Base-by-base conservation (phyloP, 805 yeast species). In the Hanseniaspora taiwanica region DNA sequence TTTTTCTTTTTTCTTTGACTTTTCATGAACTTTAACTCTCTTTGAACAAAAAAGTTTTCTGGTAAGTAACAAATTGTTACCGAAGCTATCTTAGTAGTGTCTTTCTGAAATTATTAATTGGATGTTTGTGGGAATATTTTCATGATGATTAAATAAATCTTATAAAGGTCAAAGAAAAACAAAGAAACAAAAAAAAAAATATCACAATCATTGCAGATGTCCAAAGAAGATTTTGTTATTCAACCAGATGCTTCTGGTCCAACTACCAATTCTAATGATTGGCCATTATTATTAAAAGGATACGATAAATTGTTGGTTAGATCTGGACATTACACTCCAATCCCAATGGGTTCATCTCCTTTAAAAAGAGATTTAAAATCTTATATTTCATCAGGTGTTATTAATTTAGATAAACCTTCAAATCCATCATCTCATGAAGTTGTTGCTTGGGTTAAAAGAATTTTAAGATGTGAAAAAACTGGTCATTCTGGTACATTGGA, bases 401-500 rank as follows among this genome's bases (percentile, higher is more conserved):
- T 91, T 60, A 91, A 91, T 69, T 72, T 91, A 54, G 98, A 91
- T 68, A 91, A 91, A 61, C 98, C 98, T 51, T 83, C 96, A 21
- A 91, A 91, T 64, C 98, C 98, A 51, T 84, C 96, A 35, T 85
- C 96, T 41, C 98, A 91, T 67, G 98, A 91, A 70, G 98, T 91
- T 59, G 98, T 91, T 55, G 98, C 98, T 19, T 91, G 98, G 98
- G 77, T 91, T 57, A 91, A 91, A 69, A 74, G 97, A 63, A 91
- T 91, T 52, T 71, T 91, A 56, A 78, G 97, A 63, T 81, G 79
- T 45, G 97, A 91, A 65, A 91, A 91, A 65, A 91, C 98, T 44
- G 98, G 98, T 68, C 98, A 91, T 66, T 84, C 96, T 40, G 98
- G 98, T 69, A 91, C 98, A 49, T 74, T 91, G 63, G 98, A 91